Evolutionary conservation across 2,329 filamentous ascomycete species (phyloP).

Genomic region (Tolypocladium ophioglossoides): DNA sequence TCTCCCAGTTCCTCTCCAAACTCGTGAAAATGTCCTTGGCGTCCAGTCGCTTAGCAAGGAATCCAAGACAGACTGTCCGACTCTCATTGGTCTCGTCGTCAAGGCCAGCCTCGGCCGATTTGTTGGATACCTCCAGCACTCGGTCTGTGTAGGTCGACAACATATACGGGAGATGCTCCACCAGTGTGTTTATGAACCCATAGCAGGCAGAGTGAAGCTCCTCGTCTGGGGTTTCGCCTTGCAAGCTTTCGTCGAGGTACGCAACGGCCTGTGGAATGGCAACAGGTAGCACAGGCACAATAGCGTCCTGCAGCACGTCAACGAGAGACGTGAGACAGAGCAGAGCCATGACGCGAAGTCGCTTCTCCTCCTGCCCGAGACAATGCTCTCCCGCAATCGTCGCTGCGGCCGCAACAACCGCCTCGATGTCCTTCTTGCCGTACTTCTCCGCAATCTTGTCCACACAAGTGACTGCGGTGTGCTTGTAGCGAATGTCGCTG

Average conservation of each 20-base stretch:
- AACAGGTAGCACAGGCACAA: conserved; percentile 71
- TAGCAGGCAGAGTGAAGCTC: conserved; percentile 75
- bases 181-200: conserved; percentile 66
- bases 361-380: conserved; percentile 61
- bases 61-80: conserved; percentile 57
- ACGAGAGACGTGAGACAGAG: conserved; percentile 82
- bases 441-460: conserved; percentile 93
- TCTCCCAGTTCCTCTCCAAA: conserved; percentile 61
- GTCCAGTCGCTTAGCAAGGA: conserved; percentile 69
- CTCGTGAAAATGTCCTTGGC: conserved; percentile 66
- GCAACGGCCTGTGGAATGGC: conserved; percentile 62
- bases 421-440: conserved; percentile 78
- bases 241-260: conserved; percentile 56
- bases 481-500: conserved; percentile 63
- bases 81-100: conserved; percentile 52
- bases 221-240: conserved; percentile 40
- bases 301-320: conserved; percentile 75
- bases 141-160: conserved; percentile 66
- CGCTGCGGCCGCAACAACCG: conserved; percentile 63
- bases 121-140: conserved; percentile 61
- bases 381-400: conserved; percentile 69
- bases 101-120: conserved; percentile 54
- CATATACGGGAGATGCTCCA: conserved; percentile 84
- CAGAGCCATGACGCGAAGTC: conserved; percentile 72
- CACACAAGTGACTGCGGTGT: conserved; percentile 78